A percentile compares a stretch with the other conserved stretches of the same genome.
Conservation (phyloP, 805 yeast genomes). For the Candida awuae region DNA sequence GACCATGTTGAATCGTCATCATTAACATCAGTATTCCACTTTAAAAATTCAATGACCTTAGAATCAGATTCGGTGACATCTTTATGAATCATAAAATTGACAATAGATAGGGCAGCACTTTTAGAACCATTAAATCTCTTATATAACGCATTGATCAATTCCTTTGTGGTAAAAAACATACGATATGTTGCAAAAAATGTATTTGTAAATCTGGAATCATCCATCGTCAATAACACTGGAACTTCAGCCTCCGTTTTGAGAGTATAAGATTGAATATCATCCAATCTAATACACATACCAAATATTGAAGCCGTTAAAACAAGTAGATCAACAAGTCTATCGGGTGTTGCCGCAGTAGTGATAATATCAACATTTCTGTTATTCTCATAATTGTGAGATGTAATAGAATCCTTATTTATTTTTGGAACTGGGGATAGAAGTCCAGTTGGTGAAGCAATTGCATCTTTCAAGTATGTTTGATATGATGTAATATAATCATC, state of each 20-base stretch:
- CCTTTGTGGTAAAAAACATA: slow-evolving; percentile 52
- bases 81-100: slow-evolving; percentile 8
- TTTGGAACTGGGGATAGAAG: neutral
- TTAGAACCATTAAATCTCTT: slow-evolving; percentile 54
- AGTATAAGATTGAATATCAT: slow-evolving; percentile 36
- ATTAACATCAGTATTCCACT: slow-evolving; percentile 43
- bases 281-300: slow-evolving; percentile 32
- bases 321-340: slow-evolving; percentile 69
- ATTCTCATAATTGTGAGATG: neutral
- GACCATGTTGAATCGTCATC: slow-evolving; percentile 31
- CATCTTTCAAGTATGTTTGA: slow-evolving; percentile 20
- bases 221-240: slow-evolving; percentile 41
- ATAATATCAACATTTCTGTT: slow-evolving; percentile 19
- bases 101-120: slow-evolving; percentile 51
- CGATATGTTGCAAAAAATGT: slow-evolving; percentile 66
- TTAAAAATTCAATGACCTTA: slow-evolving; percentile 31
- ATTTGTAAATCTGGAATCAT: slow-evolving; percentile 54
- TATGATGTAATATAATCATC: slow-evolving; percentile 25
- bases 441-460: slow-evolving; percentile 2
- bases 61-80: neutral
- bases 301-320: slow-evolving; percentile 64
- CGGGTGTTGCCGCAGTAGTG: slow-evolving; percentile 60
- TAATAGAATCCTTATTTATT: neutral
- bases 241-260: slow-evolving; percentile 13
- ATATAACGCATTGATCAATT: slow-evolving; percentile 44